Evolutionary conservation across 176 grass and related monocot species (phyloP).

Genomic region (Bonia amplexicaulis): DNA sequence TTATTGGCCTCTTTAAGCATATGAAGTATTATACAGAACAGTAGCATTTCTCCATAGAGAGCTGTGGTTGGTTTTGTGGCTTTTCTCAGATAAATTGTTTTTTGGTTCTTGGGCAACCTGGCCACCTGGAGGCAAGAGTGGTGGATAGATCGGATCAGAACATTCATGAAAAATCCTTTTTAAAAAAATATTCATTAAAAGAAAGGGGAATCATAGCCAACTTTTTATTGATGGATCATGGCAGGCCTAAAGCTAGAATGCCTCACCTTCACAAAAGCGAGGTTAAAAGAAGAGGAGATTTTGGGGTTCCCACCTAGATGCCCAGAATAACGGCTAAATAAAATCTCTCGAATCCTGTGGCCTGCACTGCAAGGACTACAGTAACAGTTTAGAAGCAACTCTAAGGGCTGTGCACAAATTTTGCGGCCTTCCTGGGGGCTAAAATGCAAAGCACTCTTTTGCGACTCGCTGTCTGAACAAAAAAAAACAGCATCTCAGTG

Average conservation of each 20-base stretch:
- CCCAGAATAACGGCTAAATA: background rate
- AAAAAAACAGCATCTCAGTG: background rate
- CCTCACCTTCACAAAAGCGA: slow-evolving; percentile 19
- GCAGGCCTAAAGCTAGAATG: slow-evolving; percentile 40
- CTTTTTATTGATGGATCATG: slow-evolving; percentile 54
- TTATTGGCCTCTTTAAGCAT: background rate
- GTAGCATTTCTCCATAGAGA: background rate
- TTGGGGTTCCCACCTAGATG: slow-evolving; percentile 14
- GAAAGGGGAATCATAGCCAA: slow-evolving; percentile 3
- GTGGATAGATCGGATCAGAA: slow-evolving; percentile 37
- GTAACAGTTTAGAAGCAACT: background rate
- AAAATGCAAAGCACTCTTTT: background rate
- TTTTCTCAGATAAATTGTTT: slow-evolving; percentile 13
- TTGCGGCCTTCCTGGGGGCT: background rate
- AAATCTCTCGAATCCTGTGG: background rate
- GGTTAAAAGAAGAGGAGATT: background rate
- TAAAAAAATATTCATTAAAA: slow-evolving; percentile 25
- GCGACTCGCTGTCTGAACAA: background rate
- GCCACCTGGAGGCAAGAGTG: slow-evolving; percentile 22
- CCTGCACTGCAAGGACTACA: background rate
- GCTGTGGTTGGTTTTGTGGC: background rate
- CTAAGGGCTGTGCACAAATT: background rate
- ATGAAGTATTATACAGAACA: background rate
- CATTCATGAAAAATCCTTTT: slow-evolving; percentile 16
- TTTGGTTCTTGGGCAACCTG: background rate